Base-by-base conservation (phyloP, 2,329 filamentous ascomycete genomes). In the Sclerotinia borealis region DNA sequence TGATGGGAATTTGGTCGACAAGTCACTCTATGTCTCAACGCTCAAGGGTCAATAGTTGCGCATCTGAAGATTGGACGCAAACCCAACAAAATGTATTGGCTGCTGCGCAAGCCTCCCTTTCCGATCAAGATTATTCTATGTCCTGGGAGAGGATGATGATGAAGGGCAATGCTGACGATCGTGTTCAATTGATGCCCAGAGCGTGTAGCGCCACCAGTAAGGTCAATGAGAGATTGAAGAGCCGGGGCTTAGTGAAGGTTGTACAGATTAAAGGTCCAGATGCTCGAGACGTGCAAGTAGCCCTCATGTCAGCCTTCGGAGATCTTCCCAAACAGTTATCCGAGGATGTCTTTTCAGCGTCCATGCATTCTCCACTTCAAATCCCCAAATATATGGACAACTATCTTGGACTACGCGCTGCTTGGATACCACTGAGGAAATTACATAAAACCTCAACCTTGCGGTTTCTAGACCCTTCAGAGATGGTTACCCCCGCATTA, bases 361-460 rank as follows among this genome's bases (percentile, higher is more conserved):
- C 66, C 25, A 59, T 64, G 7, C 67, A 70, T 31, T 62, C 64
- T 25, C 67, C 66, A 43, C 62, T 63, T 2, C 51, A 61, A 1
- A 65, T 71, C 13, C 71, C 72, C 1, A 51, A 64, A 17, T 59
- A 63, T 13, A 50, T 73, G 41, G 66, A 61, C 11, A 62, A 65
- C 7, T 74, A 70, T 66, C 67, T 70, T 47, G 90, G 86, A 7
- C 78, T 93, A 22, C 81, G 83, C 61, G 86, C 88, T 49, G 76
- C 83, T 0, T 91, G 89, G 82, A 82, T 93, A n/a, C 90, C 90
- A 6, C 78, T 93, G 22, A 84, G 90, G 58, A 93, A 93, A 73
- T 78, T 91, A 3, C 85, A 90, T 72, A 91, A 89, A 71, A 88
- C 91, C 63, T 87, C 87, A 0, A 83, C 85, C 31, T 80, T 93